A percentile compares a stretch with the other conserved stretches of the same genome.
These are phyloP conservation scores for Spathaspora gorwiae DNA, from an alignment of 805 yeast species.

Conservation along the genomic window DNA sequence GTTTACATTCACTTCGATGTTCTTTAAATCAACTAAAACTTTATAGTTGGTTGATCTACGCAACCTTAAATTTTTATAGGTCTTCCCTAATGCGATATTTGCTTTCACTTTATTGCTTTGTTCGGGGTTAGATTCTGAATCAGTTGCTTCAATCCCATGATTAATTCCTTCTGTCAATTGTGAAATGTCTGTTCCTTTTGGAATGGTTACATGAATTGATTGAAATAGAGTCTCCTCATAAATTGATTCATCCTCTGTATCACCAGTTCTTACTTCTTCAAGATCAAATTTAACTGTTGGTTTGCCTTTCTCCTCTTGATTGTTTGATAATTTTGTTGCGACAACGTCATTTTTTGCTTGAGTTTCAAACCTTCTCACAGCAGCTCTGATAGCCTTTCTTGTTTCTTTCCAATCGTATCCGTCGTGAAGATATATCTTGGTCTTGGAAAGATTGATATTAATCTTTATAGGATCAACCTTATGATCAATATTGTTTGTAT, in stretches of 20 bases:
- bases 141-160: conserved; percentile 26
- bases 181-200: conserved; percentile 44
- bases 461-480: conserved; percentile 20
- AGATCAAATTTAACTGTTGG: conserved; percentile 5
- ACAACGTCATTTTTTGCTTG: conserved; percentile 28
- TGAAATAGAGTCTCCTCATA: conserved; percentile 68
- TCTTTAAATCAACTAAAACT: conserved; percentile 49
- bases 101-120: conserved; percentile 10
- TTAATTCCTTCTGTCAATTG: conserved; percentile 52
- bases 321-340: conserved; percentile 11
- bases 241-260: conserved; percentile 13
- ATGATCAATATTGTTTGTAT: neutral
- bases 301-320: neutral
- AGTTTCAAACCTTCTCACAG: conserved; percentile 58
- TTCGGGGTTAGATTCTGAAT: conserved; percentile 5
- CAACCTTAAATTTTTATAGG: conserved; percentile 47
- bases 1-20: conserved; percentile 45
- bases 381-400: conserved; percentile 57
- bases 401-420: conserved; percentile 93
- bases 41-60: conserved; percentile 63
- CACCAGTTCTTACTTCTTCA: conserved; percentile 9
- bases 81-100: conserved; percentile 29
- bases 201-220: conserved; percentile 68
- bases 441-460: conserved; percentile 34
- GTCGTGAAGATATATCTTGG: conserved; percentile 58